Conservation (phyloP, 352 stramenopile species). For the Globisporangium acanthophoron region DNA sequence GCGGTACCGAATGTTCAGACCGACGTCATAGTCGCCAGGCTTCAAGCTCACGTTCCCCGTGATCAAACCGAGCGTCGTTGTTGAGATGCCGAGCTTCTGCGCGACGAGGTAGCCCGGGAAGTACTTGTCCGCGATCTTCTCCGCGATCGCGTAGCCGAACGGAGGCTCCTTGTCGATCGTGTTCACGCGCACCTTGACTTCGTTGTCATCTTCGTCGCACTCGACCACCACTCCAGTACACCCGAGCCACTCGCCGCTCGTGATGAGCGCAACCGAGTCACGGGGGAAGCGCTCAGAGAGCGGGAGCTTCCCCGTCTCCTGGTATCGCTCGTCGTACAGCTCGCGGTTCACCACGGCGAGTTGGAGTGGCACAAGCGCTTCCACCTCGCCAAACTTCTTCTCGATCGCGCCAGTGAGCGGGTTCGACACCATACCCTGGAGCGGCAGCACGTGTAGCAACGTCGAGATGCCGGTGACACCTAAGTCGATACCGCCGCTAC, state of each 20-base stretch:
- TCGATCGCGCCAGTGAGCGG: constrained; percentile 88
- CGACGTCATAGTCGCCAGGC: constrained; percentile 89
- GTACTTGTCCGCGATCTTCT: constrained; percentile 89
- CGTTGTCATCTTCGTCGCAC: constrained; percentile 53
- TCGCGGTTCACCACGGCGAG: constrained; percentile 89
- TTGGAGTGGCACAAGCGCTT: constrained; percentile 96
- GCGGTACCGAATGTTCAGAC: constrained; percentile 74
- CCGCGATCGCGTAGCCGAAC: constrained; percentile 95
- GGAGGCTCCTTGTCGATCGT: constrained; percentile 92
- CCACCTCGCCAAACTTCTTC: constrained; percentile 94
- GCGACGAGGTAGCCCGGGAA: constrained; percentile 72
- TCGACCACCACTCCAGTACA: constrained; percentile 83
- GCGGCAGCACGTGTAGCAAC: constrained; percentile 79
- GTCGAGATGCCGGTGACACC: constrained; percentile 70
- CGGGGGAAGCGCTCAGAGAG: constrained; percentile 89
- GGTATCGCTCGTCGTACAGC: constrained; percentile 93
- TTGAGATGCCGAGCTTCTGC: constrained; percentile 90
- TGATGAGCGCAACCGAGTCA: constrained; percentile 83
- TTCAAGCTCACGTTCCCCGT: constrained; percentile 93
- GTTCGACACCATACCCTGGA: constrained; percentile 94
- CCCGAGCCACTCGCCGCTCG: constrained; percentile 87
- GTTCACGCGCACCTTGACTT: constrained; percentile 88
- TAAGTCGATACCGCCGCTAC: constrained; percentile 91
- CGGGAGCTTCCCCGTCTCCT: constrained; percentile 75
- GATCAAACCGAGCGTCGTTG: constrained; percentile 90